Base-by-base conservation (phyloP, 345 rosid species). In the Euphorbia pulcherrima region DNA sequence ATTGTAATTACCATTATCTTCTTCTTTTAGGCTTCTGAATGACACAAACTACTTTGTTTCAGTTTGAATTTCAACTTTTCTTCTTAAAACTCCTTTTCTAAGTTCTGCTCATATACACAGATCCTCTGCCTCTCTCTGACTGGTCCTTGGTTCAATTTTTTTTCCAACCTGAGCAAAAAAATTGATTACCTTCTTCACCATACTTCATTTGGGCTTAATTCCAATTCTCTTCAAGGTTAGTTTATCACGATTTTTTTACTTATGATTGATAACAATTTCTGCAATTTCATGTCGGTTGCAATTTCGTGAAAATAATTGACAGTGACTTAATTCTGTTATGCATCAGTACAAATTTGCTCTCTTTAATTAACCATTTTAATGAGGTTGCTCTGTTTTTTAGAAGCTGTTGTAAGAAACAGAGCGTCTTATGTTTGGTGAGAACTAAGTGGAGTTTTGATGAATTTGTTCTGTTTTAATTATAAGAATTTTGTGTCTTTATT, bases 1-100 rank as follows among this genome's bases (percentile, higher is more conserved):
- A n/a, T n/a, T 62, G 23, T 11, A 12, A 56, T 3, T 3, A 30
- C 21, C 9, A 10, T 29, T 54, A 62, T 40, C 48, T 62, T 37
- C 35, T 39, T 60, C 29, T 30, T n/a, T n/a, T n/a, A n/a, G 51
- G 21, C 76, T 72, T 51, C 69, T 67, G 5, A 60, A 54, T 70
- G 51, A 29, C 26, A 62, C 71, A 63, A 67, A 65, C 2, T 72
- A 65, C 54, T 35, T 56, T 16, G 76, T 73, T 69, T 62, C 66
- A 61, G 37, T 47, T 50, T 51, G 58, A 23, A 18, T n/a, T n/a
- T n/a, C n/a, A 8, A 30, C 33, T 70, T 52, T 50, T 14, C 28
- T 66, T 64, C 54, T 6, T 23, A 50, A 17, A 60, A 30, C 28
- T 11, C 40, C n/a, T 47, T 30, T 28, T n/a, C 30, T 27, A 20